A percentile compares a stretch with the other conserved stretches of the same genome.
Evolutionary conservation across 371 early-diverging fungal species (phyloP).

Genomic region (Mortierella sp.): DNA sequence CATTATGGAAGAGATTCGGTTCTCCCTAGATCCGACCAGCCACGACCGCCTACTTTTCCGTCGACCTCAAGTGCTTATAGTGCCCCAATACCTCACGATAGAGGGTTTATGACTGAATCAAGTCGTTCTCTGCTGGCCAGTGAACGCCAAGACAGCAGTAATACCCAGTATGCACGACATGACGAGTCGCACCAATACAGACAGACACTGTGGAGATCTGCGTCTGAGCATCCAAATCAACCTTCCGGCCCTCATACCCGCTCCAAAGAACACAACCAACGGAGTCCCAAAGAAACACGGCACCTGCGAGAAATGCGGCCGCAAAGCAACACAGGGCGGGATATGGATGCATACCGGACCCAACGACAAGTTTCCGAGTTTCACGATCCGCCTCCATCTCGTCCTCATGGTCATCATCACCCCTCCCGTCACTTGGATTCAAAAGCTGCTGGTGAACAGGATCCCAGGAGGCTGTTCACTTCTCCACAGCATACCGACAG

Average conservation of each 20-base stretch:
- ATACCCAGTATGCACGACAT: background rate
- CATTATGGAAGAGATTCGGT: background rate
- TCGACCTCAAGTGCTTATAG: background rate
- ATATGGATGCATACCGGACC: background rate
- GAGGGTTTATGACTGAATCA: background rate
- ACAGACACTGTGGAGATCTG: background rate
- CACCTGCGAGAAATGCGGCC: background rate
- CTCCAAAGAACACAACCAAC: background rate
- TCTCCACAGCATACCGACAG: background rate
- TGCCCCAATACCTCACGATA: background rate
- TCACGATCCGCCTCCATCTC: background rate
- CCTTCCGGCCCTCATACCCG: background rate
- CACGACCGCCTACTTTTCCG: background rate
- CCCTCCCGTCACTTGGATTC: background rate
- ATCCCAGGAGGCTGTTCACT: background rate
- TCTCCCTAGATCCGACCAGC: background rate
- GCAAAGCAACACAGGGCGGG: background rate
- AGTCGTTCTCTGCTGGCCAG: slow-evolving; percentile 20
- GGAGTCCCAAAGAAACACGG: background rate
- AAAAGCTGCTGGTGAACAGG: background rate
- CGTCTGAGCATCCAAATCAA: background rate
- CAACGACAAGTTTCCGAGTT: background rate
- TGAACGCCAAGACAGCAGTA: background rate
- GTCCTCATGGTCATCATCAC: background rate
- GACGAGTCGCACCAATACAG: background rate